These are phyloP conservation scores for Aspergillus fructus DNA, from an alignment of 2,329 filamentous ascomycete genomes.

Conservation along the genomic window DNA sequence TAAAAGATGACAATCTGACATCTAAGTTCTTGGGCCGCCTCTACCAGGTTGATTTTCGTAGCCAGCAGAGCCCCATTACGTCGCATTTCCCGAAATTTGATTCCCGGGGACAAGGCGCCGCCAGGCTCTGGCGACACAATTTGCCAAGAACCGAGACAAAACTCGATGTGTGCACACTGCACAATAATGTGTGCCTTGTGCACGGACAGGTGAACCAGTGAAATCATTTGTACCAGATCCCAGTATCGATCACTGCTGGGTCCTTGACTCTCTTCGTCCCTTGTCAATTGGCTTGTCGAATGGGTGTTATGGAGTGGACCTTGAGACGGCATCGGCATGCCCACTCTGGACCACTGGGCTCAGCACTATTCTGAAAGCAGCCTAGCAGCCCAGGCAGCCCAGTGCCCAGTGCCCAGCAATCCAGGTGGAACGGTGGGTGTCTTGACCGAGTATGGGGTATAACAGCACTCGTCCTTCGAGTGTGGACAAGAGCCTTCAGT, in stretches of 20 bases:
- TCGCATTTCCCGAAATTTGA: not conserved
- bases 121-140: not conserved
- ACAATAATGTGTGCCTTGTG: not conserved
- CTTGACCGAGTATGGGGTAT: slow-evolving; percentile 1
- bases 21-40: not conserved
- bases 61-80: no score
- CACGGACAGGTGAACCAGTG: slow-evolving; percentile 6
- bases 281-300: slow-evolving; percentile 2
- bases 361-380: no score
- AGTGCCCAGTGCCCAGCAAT: not conserved
- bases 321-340: not conserved
- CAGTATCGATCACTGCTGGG: slow-evolving; percentile 8
- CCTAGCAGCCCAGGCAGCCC: no score
- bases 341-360: not conserved
- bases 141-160: not conserved
- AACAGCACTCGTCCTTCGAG: not conserved
- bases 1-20: not conserved
- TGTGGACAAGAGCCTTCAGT: not conserved
- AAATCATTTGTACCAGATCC: slow-evolving; percentile 1
- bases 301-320: not conserved
- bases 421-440: not conserved
- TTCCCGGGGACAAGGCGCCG: not conserved
- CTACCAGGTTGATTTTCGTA: not conserved
- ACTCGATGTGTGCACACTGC: slow-evolving; percentile 8
- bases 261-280: no score